Conservation (phyloP, 2,329 filamentous ascomycete species). For the Cladorrhinum sp. region DNA sequence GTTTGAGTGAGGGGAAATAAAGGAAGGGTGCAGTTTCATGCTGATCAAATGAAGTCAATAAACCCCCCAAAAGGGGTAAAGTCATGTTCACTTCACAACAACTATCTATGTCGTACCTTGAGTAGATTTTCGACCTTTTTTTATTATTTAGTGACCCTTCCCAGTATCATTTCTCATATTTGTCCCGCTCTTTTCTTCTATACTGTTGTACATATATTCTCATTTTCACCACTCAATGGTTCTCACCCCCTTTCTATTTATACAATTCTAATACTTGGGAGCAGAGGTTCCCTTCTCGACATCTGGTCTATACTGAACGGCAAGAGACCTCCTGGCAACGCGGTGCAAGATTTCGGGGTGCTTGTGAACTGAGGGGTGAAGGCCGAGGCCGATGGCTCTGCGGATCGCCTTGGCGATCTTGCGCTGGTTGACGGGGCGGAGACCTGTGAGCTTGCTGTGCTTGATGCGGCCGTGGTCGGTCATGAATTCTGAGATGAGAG, state of each 20-base stretch:
- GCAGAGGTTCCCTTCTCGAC: neutral
- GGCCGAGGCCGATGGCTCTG: constrained; percentile 80
- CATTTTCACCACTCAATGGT: no score
- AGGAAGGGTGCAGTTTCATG: no score
- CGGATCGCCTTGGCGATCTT: constrained; percentile 91
- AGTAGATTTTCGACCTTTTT: neutral
- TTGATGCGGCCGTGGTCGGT: constrained; percentile 82
- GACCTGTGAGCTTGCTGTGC: constrained; percentile 69
- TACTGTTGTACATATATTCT: constrained; percentile 9
- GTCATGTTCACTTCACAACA: no score
- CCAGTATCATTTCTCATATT: neutral
- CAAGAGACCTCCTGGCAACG: neutral
- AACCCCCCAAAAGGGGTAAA: no score
- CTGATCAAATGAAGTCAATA: no score
- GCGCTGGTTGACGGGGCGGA: constrained; percentile 86
- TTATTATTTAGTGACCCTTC: neutral
- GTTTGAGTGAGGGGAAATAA: no score
- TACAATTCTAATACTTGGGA: neutral
- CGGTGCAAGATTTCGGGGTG: constrained; percentile 75
- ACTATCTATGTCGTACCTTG: neutral
- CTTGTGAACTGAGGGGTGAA: constrained; percentile 86
- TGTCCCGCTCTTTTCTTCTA: no score
- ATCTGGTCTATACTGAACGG: neutral
- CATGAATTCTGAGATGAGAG: constrained; percentile 85
- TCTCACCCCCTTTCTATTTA: neutral